These are phyloP conservation scores for Hirschioporus abietinus DNA, from an alignment of 768 basidiomycete genomes.

Conservation along the genomic window DNA sequence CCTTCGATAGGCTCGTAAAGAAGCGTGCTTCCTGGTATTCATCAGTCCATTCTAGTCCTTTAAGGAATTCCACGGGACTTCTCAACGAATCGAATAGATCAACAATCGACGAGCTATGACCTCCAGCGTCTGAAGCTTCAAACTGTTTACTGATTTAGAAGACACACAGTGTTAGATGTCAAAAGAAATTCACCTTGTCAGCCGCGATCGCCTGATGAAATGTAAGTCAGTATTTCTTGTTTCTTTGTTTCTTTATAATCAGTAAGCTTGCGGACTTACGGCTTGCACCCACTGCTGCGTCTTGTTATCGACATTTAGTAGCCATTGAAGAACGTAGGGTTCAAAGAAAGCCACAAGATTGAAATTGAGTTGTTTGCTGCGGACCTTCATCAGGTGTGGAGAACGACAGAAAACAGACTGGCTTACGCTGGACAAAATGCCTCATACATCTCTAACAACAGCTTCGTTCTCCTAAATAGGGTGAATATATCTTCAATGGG, in stretches of 20 bases:
- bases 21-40: constrained; percentile 85
- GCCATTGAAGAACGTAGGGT: constrained; percentile 83
- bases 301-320: constrained; percentile 82
- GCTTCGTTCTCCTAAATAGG: constrained; percentile 74
- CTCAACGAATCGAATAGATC: constrained; percentile 94
- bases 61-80: constrained; percentile 83
- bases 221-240: constrained; percentile 10
- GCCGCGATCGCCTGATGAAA: constrained; percentile 64
- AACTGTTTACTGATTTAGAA: constrained; percentile 42
- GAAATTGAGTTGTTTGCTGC: constrained; percentile 55
- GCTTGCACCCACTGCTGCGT: constrained; percentile 93
- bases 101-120: constrained; percentile 94
- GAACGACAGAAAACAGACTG: not conserved
- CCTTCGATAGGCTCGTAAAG: constrained; percentile 85
- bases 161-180: not conserved
- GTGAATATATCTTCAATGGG: constrained; percentile 89
- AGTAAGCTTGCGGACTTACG: constrained; percentile 44
- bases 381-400: constrained; percentile 8
- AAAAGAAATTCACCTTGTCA: constrained; percentile 55
- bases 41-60: constrained; percentile 90
- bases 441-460: constrained; percentile 69
- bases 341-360: constrained; percentile 78
- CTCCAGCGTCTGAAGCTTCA: constrained; percentile 70
- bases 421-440: constrained; percentile 79
- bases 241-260: not conserved